Evolutionary conservation across 768 basidiomycete species (phyloP).

Genomic region (Leccinum aurantiacum): DNA sequence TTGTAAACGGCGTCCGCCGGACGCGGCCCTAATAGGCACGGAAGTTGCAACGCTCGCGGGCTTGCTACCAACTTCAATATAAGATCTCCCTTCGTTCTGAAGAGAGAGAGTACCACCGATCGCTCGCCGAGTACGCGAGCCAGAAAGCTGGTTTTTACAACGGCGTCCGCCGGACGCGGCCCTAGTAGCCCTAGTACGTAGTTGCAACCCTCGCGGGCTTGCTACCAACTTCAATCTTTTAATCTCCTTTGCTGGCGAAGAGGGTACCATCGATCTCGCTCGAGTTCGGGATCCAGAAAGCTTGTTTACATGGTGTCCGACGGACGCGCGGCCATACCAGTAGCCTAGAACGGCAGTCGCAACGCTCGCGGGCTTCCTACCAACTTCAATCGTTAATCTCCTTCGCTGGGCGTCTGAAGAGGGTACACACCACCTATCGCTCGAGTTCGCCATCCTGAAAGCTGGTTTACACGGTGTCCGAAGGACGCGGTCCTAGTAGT

Average conservation of each 20-base stretch:
- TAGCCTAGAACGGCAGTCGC: no score
- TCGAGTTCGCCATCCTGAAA: neutral
- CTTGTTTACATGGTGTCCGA: no score
- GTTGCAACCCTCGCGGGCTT: neutral
- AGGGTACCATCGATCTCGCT: no score
- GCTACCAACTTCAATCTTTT: neutral
- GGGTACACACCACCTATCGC: neutral
- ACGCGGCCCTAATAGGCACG: neutral
- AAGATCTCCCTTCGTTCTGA: neutral
- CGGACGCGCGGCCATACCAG: no score
- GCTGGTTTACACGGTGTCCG: constrained; percentile 11
- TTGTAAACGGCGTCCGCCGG: neutral
- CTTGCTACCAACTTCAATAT: neutral
- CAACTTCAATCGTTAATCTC: no score
- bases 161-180: neutral
- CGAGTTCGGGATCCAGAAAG: no score
- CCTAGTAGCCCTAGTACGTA: no score
- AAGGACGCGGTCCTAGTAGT: no score
- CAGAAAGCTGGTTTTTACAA: no score
- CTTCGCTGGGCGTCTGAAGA: no score
- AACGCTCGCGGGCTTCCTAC: no score
- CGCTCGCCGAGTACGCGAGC: constrained; percentile 12
- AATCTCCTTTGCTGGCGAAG: no score
- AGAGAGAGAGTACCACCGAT: neutral
- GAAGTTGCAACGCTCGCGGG: neutral